Conservation (phyloP, 2,329 filamentous ascomycete species). For the Stachybotrys elegans region DNA sequence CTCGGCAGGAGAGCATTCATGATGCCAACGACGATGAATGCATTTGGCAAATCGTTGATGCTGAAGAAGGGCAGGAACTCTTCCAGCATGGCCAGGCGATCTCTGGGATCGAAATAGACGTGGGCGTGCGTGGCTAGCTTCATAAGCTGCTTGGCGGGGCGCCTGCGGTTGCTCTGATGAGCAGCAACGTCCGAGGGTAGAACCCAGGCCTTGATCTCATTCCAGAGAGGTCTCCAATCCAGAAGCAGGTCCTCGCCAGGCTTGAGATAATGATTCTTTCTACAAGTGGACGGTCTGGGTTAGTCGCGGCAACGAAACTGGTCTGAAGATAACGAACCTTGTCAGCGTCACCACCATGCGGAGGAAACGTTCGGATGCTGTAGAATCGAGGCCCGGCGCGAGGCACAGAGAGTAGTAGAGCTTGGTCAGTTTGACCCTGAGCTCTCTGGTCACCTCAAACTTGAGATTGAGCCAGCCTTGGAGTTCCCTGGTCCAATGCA, state of each 20-base stretch:
- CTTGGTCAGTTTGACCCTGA: constrained; percentile 77
- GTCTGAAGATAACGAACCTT: constrained; percentile 61
- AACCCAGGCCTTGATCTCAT: constrained; percentile 86
- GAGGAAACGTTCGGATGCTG: constrained; percentile 81
- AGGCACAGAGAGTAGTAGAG: constrained; percentile 93
- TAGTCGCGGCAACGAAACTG: constrained; percentile 5
- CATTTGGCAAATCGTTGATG: constrained; percentile 85
- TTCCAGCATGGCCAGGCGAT: constrained; percentile 75
- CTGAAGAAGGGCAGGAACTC: constrained; percentile 85
- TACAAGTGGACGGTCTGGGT: constrained; percentile 27
- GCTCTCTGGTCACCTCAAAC: constrained; percentile 86
- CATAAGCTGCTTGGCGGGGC: constrained; percentile 62
- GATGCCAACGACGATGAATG: constrained; percentile 85
- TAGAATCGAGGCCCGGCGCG: constrained; percentile 80
- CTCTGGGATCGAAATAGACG: constrained; percentile 84
- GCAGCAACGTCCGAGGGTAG: constrained; percentile 76
- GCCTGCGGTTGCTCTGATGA: constrained; percentile 51
- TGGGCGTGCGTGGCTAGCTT: constrained; percentile 90
- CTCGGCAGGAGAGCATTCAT: constrained; percentile 88
- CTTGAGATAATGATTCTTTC: constrained; percentile 92
- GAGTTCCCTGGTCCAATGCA: constrained; percentile 97
- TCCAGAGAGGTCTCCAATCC: constrained; percentile 91
- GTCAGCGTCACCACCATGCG: constrained; percentile 95
- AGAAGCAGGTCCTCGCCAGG: constrained; percentile 84
- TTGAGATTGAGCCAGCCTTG: constrained; percentile 94